These are phyloP conservation scores for Saposhnikovia divaricata DNA, from an alignment of 129 eudicot genomes.

Conservation along the genomic window DNA sequence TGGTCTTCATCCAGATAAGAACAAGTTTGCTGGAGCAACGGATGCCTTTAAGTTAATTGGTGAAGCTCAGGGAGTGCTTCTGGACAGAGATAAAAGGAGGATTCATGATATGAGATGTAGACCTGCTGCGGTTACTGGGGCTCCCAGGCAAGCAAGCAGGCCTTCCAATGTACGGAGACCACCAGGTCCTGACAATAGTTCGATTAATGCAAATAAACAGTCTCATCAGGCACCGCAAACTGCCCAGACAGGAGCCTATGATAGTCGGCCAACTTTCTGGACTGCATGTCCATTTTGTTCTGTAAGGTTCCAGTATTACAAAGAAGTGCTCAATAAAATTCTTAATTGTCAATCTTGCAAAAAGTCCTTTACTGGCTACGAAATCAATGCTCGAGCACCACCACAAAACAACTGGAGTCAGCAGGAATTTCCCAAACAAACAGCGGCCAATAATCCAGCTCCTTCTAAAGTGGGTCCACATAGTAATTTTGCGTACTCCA, in stretches of 20 bases:
- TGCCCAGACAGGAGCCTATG: background rate
- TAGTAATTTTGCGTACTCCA: slow-evolving; percentile 8
- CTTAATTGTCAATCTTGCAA: slow-evolving; percentile 48
- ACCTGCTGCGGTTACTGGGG: slow-evolving; percentile 19
- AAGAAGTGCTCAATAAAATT: slow-evolving; percentile 28
- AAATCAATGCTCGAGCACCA: slow-evolving; percentile 25
- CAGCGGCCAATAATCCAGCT: slow-evolving; percentile 9
- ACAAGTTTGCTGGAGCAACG: slow-evolving; percentile 56
- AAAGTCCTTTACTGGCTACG: slow-evolving; percentile 45
- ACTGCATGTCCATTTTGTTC: slow-evolving; percentile 60
- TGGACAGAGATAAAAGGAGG: slow-evolving; percentile 40
- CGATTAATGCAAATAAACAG: background rate
- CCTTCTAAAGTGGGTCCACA: slow-evolving; percentile 13
- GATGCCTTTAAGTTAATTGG: slow-evolving; percentile 64
- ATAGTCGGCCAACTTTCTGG: slow-evolving; percentile 47
- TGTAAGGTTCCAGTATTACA: slow-evolving; percentile 39
- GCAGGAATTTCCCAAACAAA: slow-evolving; percentile 17
- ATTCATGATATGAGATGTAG: slow-evolving; percentile 35
- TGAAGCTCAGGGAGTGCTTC: slow-evolving; percentile 62
- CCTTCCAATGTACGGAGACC: slow-evolving; percentile 26
- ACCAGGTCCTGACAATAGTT: slow-evolving; percentile 21
- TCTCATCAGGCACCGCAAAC: slow-evolving; percentile 5
- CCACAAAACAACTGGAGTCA: slow-evolving; percentile 16
- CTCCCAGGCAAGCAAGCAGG: slow-evolving; percentile 26
- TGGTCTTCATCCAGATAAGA: slow-evolving; percentile 71